Evolutionary conservation across 768 basidiomycete genomes (phyloP), one percentile per base, ranked within the genome.

Genomic region (Lanmaoa pseudosensibilis): DNA sequence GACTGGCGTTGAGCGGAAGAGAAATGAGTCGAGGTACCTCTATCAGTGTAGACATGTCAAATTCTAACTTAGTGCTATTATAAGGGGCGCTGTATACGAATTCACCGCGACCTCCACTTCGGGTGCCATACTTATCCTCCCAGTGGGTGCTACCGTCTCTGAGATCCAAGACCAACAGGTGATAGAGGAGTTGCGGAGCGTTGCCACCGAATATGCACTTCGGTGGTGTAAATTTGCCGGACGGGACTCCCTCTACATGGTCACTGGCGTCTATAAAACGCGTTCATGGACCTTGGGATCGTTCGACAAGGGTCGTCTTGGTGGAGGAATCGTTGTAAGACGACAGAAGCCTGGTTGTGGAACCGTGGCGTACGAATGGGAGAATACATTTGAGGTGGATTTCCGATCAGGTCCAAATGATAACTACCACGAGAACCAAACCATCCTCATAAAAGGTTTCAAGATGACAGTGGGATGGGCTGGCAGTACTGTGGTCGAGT

Each of bases 391-490:
- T 10, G 3, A 27, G n/a, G 18, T 33, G 9, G 34, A 58, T 30
- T 33, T 2, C 1, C 47, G 36, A n/a, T 13, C 40, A 0, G 30
- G 53, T 43, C 39, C 2, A 15, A 21, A 11, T 2, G 21, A 18
- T 12, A 33, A 41, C 19, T 2, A 34, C 4, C 7, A 37, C 1
- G 49, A 56, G 19, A 59, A 61, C 38, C 60, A 61, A 43, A 60
- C 60, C 12, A 12, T 61, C 16, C 16, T 61, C 19, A 40, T 61
- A 16, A 44, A 44, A 27, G 58, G 58, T 3, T 60, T 62, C 49
- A 52, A 46, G 44, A 50, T 60, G 10, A 41, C 43, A 23, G 41
- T 54, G 5, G 52, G 50, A 16, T 30, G 32, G 41, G 27, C 27
- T 30, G 27, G 25, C 2, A 8, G 34, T 25, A 8, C 36, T 11